Conservation (phyloP, 371 early-diverging fungal species). For the Basidiobolus heterosporus region DNA sequence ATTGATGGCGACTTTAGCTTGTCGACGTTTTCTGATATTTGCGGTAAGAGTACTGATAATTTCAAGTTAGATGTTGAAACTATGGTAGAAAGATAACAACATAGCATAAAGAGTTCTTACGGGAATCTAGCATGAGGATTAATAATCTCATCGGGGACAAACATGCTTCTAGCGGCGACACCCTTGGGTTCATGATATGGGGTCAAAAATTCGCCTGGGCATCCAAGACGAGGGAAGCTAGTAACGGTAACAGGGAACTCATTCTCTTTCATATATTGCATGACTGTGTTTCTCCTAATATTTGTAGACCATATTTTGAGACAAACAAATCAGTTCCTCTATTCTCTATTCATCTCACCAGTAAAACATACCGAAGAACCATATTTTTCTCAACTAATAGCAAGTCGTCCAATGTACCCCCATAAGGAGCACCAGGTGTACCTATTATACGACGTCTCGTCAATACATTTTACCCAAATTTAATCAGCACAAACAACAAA, state of each 20-base stretch:
- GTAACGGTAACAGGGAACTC: slow-evolving; percentile 70
- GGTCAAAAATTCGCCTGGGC: slow-evolving; percentile 47
- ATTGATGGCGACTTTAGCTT: slow-evolving; percentile 82
- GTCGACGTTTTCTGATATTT: slow-evolving; percentile 86
- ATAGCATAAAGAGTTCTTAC: slow-evolving; percentile 23
- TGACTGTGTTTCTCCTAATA: slow-evolving; percentile 52
- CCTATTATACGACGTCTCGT: slow-evolving; percentile 14
- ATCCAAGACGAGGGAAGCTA: slow-evolving; percentile 81
- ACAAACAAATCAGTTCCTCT: not conserved
- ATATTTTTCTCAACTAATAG: slow-evolving; percentile 78
- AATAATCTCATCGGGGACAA: slow-evolving; percentile 87
- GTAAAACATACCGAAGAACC: slow-evolving; percentile 34
- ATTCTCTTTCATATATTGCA: slow-evolving; percentile 38
- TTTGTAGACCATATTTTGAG: not conserved
- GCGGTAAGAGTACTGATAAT: slow-evolving; percentile 64
- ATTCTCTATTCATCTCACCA: not conserved
- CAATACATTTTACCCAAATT: not conserved
- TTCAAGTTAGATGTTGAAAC: not conserved
- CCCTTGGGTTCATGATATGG: slow-evolving; percentile 56
- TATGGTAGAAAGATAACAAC: slow-evolving; percentile 1
- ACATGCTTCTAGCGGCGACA: slow-evolving; percentile 57
- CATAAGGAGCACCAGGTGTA: slow-evolving; percentile 87
- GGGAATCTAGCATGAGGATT: slow-evolving; percentile 90
- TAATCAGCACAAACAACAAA: slow-evolving; percentile 1
- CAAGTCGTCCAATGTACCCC: slow-evolving; percentile 64